Evolutionary conservation across 139 green algal genomes (phyloP), one percentile per base, ranked within the genome.

Genomic region (Choricystis sp.): DNA sequence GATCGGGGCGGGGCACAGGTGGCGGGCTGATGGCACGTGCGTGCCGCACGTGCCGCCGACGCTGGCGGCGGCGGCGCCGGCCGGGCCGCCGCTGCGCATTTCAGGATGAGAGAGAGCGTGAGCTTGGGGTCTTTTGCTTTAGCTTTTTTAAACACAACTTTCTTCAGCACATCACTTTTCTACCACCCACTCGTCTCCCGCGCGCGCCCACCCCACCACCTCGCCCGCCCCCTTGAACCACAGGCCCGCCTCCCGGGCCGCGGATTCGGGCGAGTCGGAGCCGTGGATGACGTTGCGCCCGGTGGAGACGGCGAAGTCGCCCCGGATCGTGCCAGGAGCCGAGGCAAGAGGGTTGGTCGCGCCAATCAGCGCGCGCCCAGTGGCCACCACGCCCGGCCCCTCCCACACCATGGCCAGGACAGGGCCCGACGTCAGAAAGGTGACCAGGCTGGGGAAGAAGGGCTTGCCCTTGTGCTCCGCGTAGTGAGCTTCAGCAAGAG

Each of bases 281-380:
- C 81, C 83, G 59, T 90, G 84, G 27, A 89, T 78, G 60, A 89
- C 73, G 74, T 91, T 89, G 49, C 83, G 72, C 0, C 75, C 80
- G 14, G 74, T 56, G 60, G 85, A 78, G 26, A 91, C 64, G n/a
- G 66, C 81, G 58, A 75, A 86, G 60, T 91, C 84, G 25, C 79
- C 82, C 49, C 83, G 68, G 70, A 91, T 87, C 3, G 84, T 91
- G 30, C 84, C 84, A 22, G 84, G 84, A 1, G 77, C 65, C 27
- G 81, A 87, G 19, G 77, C 77, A 24, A 86, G 71, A 0, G 84
- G 84, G 69, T 88, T 91, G 65, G 84, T 91, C 19, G 77, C 81
- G 3, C 84, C 84, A 68, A 91, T 91, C 75, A 91, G 84, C n/a
- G 64, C 79, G 14, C 84, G 62, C 5, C 83, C 83, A 27, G 72